A percentile compares a stretch with the other conserved stretches of the same genome.
Evolutionary conservation across 768 basidiomycete genomes (phyloP).

Genomic region (Mycena latifolia): DNA sequence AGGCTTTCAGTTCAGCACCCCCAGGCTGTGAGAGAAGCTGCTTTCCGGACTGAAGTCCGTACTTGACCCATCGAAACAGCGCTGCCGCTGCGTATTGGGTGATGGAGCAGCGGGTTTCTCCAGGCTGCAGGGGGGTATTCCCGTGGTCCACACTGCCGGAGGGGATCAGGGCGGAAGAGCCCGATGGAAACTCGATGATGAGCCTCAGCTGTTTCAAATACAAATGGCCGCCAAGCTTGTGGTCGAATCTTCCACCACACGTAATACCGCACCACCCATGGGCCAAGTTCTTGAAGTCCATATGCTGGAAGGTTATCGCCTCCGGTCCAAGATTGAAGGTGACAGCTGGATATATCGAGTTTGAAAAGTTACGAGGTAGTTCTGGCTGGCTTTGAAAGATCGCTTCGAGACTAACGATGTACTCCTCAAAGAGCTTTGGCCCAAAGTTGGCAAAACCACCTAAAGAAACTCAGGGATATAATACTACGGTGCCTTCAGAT

Average conservation of each 20-base stretch:
- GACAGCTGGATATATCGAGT: conserved; percentile 3
- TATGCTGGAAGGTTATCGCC: neutral
- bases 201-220: neutral
- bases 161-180: neutral
- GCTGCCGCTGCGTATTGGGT: conserved; percentile 2
- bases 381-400: neutral
- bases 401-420: neutral
- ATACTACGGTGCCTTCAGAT: no score
- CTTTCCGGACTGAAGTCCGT: neutral
- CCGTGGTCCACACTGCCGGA: neutral
- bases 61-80: neutral
- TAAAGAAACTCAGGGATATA: neutral
- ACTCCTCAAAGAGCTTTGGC: neutral
- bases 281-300: neutral
- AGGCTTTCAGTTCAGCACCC: no score
- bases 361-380: neutral
- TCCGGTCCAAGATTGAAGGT: conserved; percentile 1
- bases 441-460: neutral
- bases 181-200: neutral
- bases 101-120: conserved; percentile 3
- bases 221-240: neutral
- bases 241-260: neutral
- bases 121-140: neutral
- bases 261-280: neutral
- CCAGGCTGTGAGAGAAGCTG: no score